A percentile compares a stretch with the other conserved stretches of the same genome.
These are phyloP conservation scores for Lipomyces spencermartinsiae DNA, from an alignment of 805 yeast genomes.

Conservation along the genomic window DNA sequence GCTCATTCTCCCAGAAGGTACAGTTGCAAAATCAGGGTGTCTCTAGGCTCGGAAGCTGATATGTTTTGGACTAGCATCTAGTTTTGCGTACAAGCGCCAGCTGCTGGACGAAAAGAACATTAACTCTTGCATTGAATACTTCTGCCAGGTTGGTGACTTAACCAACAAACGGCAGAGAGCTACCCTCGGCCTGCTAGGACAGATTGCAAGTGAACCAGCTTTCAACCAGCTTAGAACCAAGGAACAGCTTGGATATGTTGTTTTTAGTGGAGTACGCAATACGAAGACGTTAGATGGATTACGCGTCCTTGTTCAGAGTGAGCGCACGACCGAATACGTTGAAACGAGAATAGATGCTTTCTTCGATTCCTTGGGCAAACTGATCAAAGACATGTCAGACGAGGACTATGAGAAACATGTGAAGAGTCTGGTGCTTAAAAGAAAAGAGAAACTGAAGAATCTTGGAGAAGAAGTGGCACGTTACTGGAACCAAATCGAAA, in stretches of 20 bases:
- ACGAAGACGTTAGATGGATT: constrained; percentile 76
- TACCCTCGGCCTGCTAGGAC: constrained; percentile 68
- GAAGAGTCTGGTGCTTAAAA: constrained; percentile 67
- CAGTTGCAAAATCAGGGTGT: constrained; percentile 27
- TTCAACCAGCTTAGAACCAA: constrained; percentile 89
- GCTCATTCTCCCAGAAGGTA: constrained; percentile 44
- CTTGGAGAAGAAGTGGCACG: constrained; percentile 74
- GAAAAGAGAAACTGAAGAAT: constrained; percentile 75
- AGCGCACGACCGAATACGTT: constrained; percentile 72
- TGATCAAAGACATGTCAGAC: constrained; percentile 59
- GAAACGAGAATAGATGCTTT: constrained; percentile 78
- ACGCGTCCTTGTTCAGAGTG: constrained; percentile 82
- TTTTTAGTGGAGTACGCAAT: constrained; percentile 73
- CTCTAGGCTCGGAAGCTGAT: constrained; percentile 53
- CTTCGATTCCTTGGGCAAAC: constrained; percentile 54
- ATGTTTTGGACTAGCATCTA: constrained; percentile 49
- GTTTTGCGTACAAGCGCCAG: constrained; percentile 50
- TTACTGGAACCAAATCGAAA: constrained; percentile 69
- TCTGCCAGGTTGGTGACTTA: constrained; percentile 66
- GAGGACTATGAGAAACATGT: constrained; percentile 74
- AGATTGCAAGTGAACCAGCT: constrained; percentile 82
- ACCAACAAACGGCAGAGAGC: constrained; percentile 55
- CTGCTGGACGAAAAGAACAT: constrained; percentile 72
- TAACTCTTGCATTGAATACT: constrained; percentile 84
- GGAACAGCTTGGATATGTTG: constrained; percentile 95